Percentiles rank a stretch among this genome's conserved stretches.
These are phyloP conservation scores for Fusarium lateritium DNA, from an alignment of 2,329 filamentous ascomycete genomes.

Conservation along the genomic window DNA sequence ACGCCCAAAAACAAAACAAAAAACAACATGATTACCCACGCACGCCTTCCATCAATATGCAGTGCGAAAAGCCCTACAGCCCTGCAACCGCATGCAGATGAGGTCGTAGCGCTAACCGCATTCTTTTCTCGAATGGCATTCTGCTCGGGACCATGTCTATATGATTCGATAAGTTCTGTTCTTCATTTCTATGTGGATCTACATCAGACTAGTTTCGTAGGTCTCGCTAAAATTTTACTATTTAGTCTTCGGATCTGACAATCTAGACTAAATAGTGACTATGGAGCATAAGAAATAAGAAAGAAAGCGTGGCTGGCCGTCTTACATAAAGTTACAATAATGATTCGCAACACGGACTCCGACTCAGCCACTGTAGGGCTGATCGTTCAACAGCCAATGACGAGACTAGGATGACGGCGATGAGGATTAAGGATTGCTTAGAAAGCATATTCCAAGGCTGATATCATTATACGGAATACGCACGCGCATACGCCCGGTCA, in stretches of 20 bases:
- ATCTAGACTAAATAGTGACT: background rate
- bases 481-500: constrained; percentile 11
- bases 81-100: constrained; percentile 4
- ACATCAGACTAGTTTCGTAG: background rate
- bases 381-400: constrained; percentile 20
- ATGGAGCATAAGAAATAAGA: too few species aligned
- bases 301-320: background rate
- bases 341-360: background rate
- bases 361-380: constrained; percentile 40
- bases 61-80: constrained; percentile 7
- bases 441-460: background rate
- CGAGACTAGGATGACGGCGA: background rate
- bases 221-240: background rate
- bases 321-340: background rate
- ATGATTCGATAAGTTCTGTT: constrained; percentile 2
- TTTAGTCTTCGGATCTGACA: background rate
- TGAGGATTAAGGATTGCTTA: background rate
- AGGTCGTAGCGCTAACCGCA: background rate
- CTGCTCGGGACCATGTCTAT: background rate
- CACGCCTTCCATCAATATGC: constrained; percentile 6
- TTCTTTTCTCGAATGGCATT: constrained; percentile 2
- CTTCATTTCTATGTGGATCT: constrained; percentile 15
- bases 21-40: constrained; percentile 6
- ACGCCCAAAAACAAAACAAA: constrained; percentile 7
- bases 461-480: background rate